Evolutionary conservation across 2,329 filamentous ascomycete species (phyloP).

Genomic region (Ophiostoma angusticollis): DNA sequence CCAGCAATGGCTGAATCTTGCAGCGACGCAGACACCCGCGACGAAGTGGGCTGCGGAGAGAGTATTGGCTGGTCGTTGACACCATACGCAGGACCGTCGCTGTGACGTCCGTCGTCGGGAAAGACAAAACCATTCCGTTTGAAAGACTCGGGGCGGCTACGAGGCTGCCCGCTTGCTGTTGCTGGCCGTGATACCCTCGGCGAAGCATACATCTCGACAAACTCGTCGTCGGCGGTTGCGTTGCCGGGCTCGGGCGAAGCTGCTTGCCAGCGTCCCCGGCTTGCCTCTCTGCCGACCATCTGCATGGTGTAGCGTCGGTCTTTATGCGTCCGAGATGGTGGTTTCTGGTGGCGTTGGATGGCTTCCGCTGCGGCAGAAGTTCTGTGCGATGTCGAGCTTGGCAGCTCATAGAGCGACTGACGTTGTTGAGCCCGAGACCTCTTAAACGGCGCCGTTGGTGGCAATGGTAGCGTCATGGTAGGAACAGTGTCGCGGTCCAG

Average conservation of each 20-base stretch:
- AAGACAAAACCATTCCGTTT: too few species aligned
- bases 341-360: background rate
- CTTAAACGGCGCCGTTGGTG: background rate
- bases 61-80: constrained; percentile 8
- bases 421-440: background rate
- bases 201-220: too few species aligned
- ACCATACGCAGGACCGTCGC: background rate
- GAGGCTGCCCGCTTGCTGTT: background rate
- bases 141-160: background rate
- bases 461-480: too few species aligned
- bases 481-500: background rate
- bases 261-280: too few species aligned
- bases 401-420: background rate
- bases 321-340: too few species aligned
- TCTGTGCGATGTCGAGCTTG: background rate
- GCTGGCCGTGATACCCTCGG: too few species aligned
- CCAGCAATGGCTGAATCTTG: constrained; percentile 2
- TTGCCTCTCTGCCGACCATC: too few species aligned
- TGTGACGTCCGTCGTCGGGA: too few species aligned
- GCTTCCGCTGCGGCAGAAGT: background rate
- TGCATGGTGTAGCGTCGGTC: too few species aligned
- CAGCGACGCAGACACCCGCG: constrained; percentile 10
- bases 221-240: too few species aligned
- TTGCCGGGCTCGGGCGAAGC: too few species aligned
- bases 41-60: constrained; percentile 11